Evolutionary conservation across 345 rosid species (phyloP).

Genomic region (Jatropha curcas): DNA sequence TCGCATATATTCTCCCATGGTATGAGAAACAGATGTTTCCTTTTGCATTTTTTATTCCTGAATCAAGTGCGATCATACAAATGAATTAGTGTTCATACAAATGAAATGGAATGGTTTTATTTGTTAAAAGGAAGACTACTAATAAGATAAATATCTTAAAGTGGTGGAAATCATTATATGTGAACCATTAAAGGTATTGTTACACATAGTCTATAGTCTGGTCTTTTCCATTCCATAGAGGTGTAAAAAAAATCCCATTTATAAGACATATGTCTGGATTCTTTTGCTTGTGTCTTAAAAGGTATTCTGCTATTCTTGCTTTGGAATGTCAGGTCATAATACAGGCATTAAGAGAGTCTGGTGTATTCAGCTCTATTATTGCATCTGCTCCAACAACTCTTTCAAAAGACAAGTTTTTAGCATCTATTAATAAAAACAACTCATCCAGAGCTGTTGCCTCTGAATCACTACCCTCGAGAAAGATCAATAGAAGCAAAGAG

Average conservation of each 20-base stretch:
- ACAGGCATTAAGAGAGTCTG: constrained; percentile 32
- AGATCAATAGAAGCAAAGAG: constrained; percentile 2
- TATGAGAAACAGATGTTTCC: constrained; percentile 2
- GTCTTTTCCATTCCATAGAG: not conserved
- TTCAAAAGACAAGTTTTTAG: constrained; percentile 29
- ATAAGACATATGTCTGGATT: not conserved
- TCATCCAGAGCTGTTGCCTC: constrained; percentile 26
- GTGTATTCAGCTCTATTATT: constrained; percentile 27
- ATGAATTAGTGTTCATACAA: not conserved
- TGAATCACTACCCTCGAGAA: constrained; percentile 19
- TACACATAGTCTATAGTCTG: not conserved
- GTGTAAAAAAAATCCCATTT: not conserved
- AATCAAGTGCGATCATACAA: not conserved
- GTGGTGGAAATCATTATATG: not conserved
- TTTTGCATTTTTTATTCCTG: not conserved
- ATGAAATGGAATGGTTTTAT: not conserved
- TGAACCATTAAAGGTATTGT: not conserved
- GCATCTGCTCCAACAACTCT: constrained; percentile 29
- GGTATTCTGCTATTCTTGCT: not conserved
- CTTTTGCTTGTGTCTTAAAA: not conserved
- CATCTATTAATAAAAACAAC: constrained; percentile 25
- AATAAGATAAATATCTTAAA: not conserved
- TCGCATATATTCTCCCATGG: constrained; percentile 35
- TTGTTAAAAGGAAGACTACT: not conserved
- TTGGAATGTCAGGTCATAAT: constrained; percentile 27